phyloP scores from a whole-genome alignment of 306 rosid genomes.

The Fragaria iinumae region DNA sequence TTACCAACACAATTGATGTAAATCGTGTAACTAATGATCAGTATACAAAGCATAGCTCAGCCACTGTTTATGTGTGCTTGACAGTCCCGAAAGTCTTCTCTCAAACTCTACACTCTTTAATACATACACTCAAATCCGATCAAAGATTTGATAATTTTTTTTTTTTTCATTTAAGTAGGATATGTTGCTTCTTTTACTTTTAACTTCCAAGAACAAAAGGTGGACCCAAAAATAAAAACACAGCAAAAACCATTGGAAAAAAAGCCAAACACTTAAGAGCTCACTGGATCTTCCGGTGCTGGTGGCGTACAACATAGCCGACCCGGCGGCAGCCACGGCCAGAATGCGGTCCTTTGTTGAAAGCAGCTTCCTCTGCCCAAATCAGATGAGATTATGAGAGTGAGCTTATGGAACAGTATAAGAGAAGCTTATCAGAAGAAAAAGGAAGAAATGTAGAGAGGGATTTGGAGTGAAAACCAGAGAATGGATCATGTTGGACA shows the following conservation, averaged over 20 bases:
- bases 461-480: background rate
- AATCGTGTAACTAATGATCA: too few species aligned
- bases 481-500: background rate
- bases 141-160: background rate
- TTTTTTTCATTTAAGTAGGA: background rate
- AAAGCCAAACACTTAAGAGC: background rate
- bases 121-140: background rate
- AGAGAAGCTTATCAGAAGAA: background rate
- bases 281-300: conserved; percentile 31
- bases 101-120: too few species aligned
- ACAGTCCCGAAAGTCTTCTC: too few species aligned
- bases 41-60: too few species aligned
- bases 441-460: too few species aligned
- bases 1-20: too few species aligned
- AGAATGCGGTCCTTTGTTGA: conserved; percentile 23
- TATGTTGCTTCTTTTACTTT: too few species aligned
- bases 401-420: background rate
- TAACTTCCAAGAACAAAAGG: background rate
- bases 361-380: conserved; percentile 35
- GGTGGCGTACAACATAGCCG: conserved; percentile 28
- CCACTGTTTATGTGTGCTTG: too few species aligned
- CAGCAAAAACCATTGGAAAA: background rate
- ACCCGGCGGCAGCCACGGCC: conserved; percentile 49
- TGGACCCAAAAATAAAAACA: background rate
- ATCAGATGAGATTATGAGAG: background rate